A percentile compares a stretch with the other conserved stretches of the same genome.
Evolutionary conservation across 2,329 filamentous ascomycete genomes (phyloP).

Genomic region (Fusarium lateritium): DNA sequence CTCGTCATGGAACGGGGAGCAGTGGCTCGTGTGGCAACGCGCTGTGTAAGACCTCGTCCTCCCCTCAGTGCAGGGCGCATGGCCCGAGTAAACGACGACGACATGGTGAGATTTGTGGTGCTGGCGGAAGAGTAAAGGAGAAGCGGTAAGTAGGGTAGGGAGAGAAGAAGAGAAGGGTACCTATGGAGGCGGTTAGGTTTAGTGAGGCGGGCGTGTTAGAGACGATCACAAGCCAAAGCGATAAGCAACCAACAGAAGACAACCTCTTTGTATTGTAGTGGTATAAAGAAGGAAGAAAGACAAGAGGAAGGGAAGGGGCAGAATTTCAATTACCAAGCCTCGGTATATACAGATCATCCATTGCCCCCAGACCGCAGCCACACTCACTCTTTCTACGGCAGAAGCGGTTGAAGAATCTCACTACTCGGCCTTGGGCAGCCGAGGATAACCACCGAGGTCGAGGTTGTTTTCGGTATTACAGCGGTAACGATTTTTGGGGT

Average conservation of each 20-base stretch:
- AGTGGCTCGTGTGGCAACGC: conserved; percentile 42
- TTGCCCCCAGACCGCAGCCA: conserved; percentile 8
- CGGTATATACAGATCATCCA: conserved; percentile 23
- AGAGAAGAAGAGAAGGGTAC: neutral
- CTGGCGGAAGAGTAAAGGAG: neutral
- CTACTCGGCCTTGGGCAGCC: conserved; percentile 43
- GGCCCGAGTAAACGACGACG: conserved; percentile 65
- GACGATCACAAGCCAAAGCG: conserved; percentile 41
- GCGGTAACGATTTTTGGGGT: conserved; percentile 34
- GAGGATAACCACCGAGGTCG: conserved; percentile 48
- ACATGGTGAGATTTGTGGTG: conserved; percentile 42
- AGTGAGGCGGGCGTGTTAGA: conserved; percentile 27
- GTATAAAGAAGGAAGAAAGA: neutral
- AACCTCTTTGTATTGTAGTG: conserved; percentile 3
- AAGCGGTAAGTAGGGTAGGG: conserved; percentile 5
- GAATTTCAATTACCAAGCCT: conserved; percentile 23
- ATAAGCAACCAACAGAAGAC: conserved; percentile 8
- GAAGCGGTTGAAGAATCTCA: conserved; percentile 38
- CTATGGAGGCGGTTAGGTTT: conserved; percentile 1
- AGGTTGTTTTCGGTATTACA: conserved; percentile 41
- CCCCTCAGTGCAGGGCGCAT: conserved; percentile 67
- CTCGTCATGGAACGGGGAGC: conserved; percentile 43
- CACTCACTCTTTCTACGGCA: conserved; percentile 27
- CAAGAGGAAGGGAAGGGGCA: neutral
- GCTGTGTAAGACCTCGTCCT: conserved; percentile 56